Evolutionary conservation across 495 filamentous ascomycete species (phyloP).

Genomic region (Hyaloscypha hepaticicola): DNA sequence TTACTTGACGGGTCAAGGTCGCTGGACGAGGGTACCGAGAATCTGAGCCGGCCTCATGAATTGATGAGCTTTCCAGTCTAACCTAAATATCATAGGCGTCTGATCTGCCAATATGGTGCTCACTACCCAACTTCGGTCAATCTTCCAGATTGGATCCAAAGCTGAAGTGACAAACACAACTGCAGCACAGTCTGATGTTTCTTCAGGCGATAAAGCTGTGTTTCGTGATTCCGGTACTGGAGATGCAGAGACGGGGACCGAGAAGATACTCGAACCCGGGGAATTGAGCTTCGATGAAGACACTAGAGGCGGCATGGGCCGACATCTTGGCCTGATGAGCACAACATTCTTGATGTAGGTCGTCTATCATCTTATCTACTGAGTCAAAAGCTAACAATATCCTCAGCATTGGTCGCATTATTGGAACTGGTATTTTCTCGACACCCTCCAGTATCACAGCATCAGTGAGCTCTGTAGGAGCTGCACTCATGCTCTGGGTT

Average conservation of each 20-base stretch:
- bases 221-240: background rate
- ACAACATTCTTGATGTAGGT: conserved; percentile 45
- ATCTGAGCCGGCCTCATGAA: background rate
- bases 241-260: background rate
- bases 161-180: background rate
- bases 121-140: conserved; percentile 1
- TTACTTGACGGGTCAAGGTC: background rate
- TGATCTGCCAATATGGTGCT: background rate
- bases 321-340: conserved; percentile 43
- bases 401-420: conserved; percentile 17
- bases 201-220: background rate
- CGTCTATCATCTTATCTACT: background rate
- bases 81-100: background rate
- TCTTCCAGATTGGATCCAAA: background rate
- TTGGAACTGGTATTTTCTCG: conserved; percentile 44
- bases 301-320: conserved; percentile 33
- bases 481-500: conserved; percentile 41
- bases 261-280: conserved; percentile 13
- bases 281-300: conserved; percentile 34
- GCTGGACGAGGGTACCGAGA: background rate
- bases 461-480: conserved; percentile 48
- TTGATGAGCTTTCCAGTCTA: background rate
- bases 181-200: background rate
- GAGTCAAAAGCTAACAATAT: background rate
- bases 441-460: conserved; percentile 50